Evolutionary conservation across 176 grass and related monocot species (phyloP).

Genomic region (Musa troglodytarum): DNA sequence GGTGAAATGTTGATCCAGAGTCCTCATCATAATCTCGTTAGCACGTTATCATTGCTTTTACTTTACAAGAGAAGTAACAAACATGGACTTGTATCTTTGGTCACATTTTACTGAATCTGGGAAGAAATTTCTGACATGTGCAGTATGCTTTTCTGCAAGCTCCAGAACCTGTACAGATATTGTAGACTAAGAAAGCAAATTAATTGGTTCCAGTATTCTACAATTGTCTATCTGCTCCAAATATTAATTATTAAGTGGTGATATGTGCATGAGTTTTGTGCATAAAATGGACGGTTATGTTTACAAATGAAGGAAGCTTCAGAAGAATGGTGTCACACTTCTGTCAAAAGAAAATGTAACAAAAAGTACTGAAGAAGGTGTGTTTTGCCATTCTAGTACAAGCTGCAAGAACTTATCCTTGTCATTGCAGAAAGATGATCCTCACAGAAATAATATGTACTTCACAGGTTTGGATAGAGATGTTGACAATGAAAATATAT

Average conservation of each 20-base stretch:
- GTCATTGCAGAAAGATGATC: background rate
- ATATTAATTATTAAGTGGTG: conserved; percentile 21
- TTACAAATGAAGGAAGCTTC: conserved; percentile 53
- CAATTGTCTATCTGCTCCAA: conserved; percentile 17
- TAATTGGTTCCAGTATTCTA: conserved; percentile 18
- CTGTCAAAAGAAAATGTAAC: conserved; percentile 25
- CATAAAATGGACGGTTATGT: conserved; percentile 42
- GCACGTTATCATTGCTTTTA: background rate
- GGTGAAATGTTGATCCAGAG: conserved; percentile 17
- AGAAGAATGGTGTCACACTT: conserved; percentile 36
- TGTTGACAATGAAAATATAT: conserved; percentile 21
- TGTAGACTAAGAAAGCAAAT: conserved; percentile 32
- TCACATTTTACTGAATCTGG: conserved; percentile 27
- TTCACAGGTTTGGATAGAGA: conserved; percentile 14
- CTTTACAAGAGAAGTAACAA: conserved; percentile 1
- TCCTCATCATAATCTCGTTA: conserved; percentile 6
- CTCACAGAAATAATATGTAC: conserved; percentile 6
- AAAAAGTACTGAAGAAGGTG: conserved; percentile 23
- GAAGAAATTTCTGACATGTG: conserved; percentile 54
- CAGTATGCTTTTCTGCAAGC: conserved; percentile 26
- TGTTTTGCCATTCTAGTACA: conserved; percentile 3
- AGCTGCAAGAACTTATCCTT: conserved; percentile 25
- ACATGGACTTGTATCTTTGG: conserved; percentile 18
- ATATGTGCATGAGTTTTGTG: conserved; percentile 41
- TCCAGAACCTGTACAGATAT: conserved; percentile 24